Base-by-base conservation (phyloP, 139 green algal species). In the Volvox reticuliferus region DNA sequence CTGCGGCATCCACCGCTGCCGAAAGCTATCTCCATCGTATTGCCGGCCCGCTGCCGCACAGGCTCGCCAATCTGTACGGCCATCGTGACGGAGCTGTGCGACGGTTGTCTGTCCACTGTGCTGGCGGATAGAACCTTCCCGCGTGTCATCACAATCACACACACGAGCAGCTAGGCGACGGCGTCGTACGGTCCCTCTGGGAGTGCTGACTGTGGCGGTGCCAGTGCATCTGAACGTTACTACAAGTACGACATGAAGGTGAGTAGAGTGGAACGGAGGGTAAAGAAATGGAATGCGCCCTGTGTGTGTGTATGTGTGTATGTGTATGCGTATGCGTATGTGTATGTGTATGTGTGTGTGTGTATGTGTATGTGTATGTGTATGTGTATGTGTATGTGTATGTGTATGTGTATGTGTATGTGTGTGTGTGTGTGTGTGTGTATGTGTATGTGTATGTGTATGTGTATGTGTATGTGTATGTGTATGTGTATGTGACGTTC, bases 171-270 rank as follows among this genome's bases (percentile, higher is more conserved):
- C n/a, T n/a, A n/a, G n/a, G 71, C 71, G 14, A 20, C 71, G 32
- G 71, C 2, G 26, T 18, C 71, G 26, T 2, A 14, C 17, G 26
- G 26, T 18, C 21, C 2, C 71, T n/a, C 22, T 30, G 32, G 2
- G 17, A 79, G 71, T 30, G 21, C 9, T 32, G 26, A 30, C 65
- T 24, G 65, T 28, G 65, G 65, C 65, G 65, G 65, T 28, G 65
- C 9, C 65, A 16, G 65, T 9, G 26, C 71, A 26, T 28, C 65
- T 12, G 65, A 20, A 30, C 71, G 71, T 17, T 35, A 55, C 1
- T 61, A 61, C 30, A 81, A 81, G 75, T 81, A 55, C 37, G 79
- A 85, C 79, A 85, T 85, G 79, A 68, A 35, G 79, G 79, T 85
- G 24, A 69, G 79, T n/a, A 75, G n/a, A n/a, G 3, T 12, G 67